Base-by-base conservation (phyloP, 202 grass and related monocot species). In the Elaeis oleifera region DNA sequence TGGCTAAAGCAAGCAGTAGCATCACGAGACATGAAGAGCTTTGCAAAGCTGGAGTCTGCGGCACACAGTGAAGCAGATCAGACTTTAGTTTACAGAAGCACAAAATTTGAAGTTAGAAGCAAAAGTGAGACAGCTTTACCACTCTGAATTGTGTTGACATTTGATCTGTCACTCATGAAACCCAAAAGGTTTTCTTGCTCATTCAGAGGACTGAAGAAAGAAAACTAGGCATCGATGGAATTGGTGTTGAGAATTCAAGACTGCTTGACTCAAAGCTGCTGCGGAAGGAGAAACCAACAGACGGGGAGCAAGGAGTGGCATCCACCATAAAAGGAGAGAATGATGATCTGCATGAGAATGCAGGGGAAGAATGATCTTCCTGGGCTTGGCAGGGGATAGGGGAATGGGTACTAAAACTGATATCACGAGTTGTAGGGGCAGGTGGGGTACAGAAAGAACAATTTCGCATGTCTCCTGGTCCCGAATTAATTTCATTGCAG, bases 341-440 rank as follows among this genome's bases (percentile, higher is more conserved):
- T 18, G 88, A 94, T 1, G 88, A 89, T 23, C 80, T 65, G 70
- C 85, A 84, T 19, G 78, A 48, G 8, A 84, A 89, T 57, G 65
- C 68, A 5, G 82, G 82, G 0, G 77, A 87, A 39, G 63, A 89
- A 39, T 16, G 71, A 23, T 86, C 83, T 31, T 78, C 63, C 59
- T 23, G 56, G 65, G 23, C 71, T 20, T 64, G 79, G 48, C 69
- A 86, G 55, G 80, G 0, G 53, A 79, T n/a, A 0, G 59, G 72
- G 32, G 72, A 71, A 9, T 76, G 55, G 1, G 82, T 80, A 58
- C 54, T 84, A 64, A 99, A 99, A 78, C 88, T 99, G 52, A 82
- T 73, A 13, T 92, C 88, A 22, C 88, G 83, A 58, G 84, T 85
- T 65, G 16, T 16, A 3, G 84, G 58, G 0, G 65, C 74, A 59